These are phyloP conservation scores for Lepraria neglecta DNA, from an alignment of 495 filamentous ascomycete species.

Conservation along the genomic window DNA sequence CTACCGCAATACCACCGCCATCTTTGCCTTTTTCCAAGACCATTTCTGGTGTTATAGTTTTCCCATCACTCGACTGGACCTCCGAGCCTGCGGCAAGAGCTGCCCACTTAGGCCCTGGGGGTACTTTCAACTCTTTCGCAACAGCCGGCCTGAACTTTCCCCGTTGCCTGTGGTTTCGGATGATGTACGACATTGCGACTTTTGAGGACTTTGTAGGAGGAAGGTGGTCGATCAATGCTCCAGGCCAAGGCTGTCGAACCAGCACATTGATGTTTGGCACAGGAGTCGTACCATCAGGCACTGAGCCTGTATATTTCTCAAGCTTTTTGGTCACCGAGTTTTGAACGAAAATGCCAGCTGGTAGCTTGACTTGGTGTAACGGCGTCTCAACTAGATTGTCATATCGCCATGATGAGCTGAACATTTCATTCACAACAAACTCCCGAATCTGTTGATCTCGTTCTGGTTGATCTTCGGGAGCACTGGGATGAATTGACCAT, in stretches of 20 bases:
- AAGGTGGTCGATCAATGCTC: constrained; percentile 53
- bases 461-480: constrained; percentile 28
- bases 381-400: constrained; percentile 60
- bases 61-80: constrained; percentile 51
- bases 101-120: constrained; percentile 47
- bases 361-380: constrained; percentile 58
- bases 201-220: constrained; percentile 57
- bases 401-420: constrained; percentile 66
- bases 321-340: constrained; percentile 58
- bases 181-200: constrained; percentile 76
- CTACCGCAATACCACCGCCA: constrained; percentile 65
- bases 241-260: constrained; percentile 78
- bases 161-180: constrained; percentile 63
- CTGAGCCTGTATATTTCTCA: constrained; percentile 59
- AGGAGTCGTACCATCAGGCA: constrained; percentile 43
- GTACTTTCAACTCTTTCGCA: constrained; percentile 56
- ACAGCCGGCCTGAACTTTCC: constrained; percentile 69
- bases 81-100: constrained; percentile 46
- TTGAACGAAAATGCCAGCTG: constrained; percentile 63
- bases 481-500: constrained; percentile 3
- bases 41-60: constrained; percentile 57
- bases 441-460: constrained; percentile 49
- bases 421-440: constrained; percentile 69
- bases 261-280: constrained; percentile 65
- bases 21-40: constrained; percentile 51